Base-by-base conservation (phyloP, 805 yeast species). In the Monosporozyma unispora region DNA sequence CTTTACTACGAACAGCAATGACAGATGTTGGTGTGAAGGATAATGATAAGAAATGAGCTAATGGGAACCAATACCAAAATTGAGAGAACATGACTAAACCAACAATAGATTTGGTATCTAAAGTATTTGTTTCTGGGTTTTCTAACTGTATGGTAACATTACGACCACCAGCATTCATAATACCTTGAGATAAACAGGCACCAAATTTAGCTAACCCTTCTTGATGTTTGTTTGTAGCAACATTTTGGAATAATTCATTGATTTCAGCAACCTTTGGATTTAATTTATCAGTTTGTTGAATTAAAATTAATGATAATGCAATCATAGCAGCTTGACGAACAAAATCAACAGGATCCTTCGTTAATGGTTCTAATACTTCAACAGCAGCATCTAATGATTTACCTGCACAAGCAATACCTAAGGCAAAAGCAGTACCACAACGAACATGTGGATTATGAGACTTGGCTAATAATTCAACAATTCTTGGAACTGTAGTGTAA, bases 21-120 rank as follows among this genome's bases (percentile, higher is more conserved):
- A 91, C 78, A 6, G 95, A 80, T 2, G 98, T 93, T 48, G 99
- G 96, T 8, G 93, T 79, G 70, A 90, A 90, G 33, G 97, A 87
- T 57, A 93, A 77, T 18, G 95, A 82, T 60, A 93, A 72, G 72
- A 93, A 93, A 69, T 93, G 98, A 1, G 97, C 80, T 51, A 90
- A 76, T 52, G 99, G 99, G 80, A 83, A 93, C 99, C 99, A 93
- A 70, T 89, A 87, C 99, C 99, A 93, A 64, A 86, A 87, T 71
- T 93, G 99, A 10, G 85, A 73, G 64, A 93, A 93, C 52, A 93
- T 78, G 0, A 93, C 81, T 57, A 93, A 72, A 38, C 99, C 99
- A 50, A 90, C 95, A 59, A 93, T 83, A 0, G 96, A 93, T 67
- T 86, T 85, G 63, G 84, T 81, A 69, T 93, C 91, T 56, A 93